Conservation (phyloP, 805 yeast species). For the Yamadazyma nakazawae region DNA sequence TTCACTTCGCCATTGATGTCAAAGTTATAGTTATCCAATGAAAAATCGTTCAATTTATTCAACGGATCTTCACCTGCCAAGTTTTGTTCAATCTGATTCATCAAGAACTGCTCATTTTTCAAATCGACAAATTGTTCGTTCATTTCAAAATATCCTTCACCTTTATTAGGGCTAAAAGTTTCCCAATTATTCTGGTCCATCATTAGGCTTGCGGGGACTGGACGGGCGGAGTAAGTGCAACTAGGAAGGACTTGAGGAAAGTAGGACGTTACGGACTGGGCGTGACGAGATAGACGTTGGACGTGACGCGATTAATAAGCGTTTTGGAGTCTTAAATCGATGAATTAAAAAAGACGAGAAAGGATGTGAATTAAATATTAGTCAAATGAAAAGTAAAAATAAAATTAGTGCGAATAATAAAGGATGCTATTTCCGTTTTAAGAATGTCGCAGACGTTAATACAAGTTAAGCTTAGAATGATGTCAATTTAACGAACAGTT, state of each 20-base stretch:
- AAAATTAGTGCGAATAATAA: neutral
- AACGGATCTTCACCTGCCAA: conserved; percentile 20
- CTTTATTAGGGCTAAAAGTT: conserved; percentile 14
- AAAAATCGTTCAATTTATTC: conserved; percentile 5
- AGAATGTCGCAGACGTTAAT: neutral
- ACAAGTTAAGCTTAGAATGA: neutral
- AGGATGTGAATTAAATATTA: neutral
- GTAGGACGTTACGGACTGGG: neutral
- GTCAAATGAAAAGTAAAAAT: neutral
- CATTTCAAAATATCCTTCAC: conserved; percentile 16
- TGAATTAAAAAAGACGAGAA: neutral
- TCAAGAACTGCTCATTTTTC: conserved; percentile 13
- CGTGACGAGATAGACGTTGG: neutral
- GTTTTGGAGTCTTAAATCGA: neutral
- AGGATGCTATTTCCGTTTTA: neutral
- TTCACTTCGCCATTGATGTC: conserved; percentile 23
- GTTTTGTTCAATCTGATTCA: conserved; percentile 21
- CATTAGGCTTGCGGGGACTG: neutral
- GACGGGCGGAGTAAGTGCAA: neutral
- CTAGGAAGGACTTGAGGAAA: neutral
- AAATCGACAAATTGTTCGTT: conserved; percentile 11
- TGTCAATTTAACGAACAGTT: neutral
- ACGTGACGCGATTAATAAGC: neutral
- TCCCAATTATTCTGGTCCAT: conserved; percentile 20
- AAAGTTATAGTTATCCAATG: conserved; percentile 12